phyloP scores from a whole-genome alignment of 2,329 filamentous ascomycete species.

The Myrmaecium sp. region DNA sequence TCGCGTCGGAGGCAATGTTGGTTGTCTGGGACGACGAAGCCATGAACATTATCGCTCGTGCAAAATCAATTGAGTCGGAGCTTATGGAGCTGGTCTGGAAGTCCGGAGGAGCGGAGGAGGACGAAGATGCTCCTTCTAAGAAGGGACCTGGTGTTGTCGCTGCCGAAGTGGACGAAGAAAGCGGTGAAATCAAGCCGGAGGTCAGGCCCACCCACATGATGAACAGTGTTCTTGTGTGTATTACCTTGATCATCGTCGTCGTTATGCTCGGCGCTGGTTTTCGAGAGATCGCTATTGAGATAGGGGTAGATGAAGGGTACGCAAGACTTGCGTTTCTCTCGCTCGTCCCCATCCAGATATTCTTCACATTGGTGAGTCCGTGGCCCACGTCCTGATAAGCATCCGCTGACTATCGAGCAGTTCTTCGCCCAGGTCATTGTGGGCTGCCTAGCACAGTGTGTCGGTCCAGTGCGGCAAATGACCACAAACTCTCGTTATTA shows the following conservation, averaged over 20 bases:
- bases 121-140: conserved; percentile 34
- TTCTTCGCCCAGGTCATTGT: conserved; percentile 69
- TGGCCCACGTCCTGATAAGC: neutral
- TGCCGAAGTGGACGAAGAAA: conserved; percentile 53
- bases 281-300: conserved; percentile 51
- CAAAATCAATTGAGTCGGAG: conserved; percentile 56
- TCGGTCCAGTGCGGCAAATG: conserved; percentile 60
- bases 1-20: conserved; percentile 52
- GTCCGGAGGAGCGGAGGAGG: conserved; percentile 33
- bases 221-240: conserved; percentile 50
- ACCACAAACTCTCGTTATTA: conserved; percentile 66
- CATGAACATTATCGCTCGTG: conserved; percentile 50
- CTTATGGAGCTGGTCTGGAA: conserved; percentile 66
- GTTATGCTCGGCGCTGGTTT: conserved; percentile 53
- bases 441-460: conserved; percentile 56
- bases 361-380: conserved; percentile 49
- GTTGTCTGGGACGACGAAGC: conserved; percentile 75
- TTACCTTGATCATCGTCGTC: conserved; percentile 49
- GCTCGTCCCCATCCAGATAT: conserved; percentile 54
- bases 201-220: conserved; percentile 49
- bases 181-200: conserved; percentile 47
- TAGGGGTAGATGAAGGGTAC: conserved; percentile 46
- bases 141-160: conserved; percentile 31
- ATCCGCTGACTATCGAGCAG: conserved; percentile 9
- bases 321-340: conserved; percentile 46